Percentiles rank a stretch among this genome's conserved stretches.
Evolutionary conservation across 768 basidiomycete genomes (phyloP).

Genomic region (Termitomyces sp.): DNA sequence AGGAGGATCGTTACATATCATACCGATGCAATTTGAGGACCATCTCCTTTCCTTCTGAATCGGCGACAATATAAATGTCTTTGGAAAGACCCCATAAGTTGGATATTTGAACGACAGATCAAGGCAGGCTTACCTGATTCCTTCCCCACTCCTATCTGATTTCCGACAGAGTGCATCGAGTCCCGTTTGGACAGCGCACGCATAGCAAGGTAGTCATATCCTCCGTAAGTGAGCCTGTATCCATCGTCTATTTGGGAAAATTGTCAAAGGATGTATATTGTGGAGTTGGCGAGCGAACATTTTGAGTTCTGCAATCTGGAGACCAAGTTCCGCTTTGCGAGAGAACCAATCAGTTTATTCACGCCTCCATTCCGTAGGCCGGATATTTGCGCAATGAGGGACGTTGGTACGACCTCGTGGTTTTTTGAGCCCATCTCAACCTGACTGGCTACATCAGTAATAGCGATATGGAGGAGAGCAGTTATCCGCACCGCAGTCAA

Average conservation of each 20-base stretch:
- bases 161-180: conserved; percentile 87
- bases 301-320: conserved; percentile 88
- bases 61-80: conserved; percentile 92
- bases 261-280: neutral
- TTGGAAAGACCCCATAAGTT: neutral
- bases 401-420: conserved; percentile 90
- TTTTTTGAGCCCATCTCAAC: conserved; percentile 98
- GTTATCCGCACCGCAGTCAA: conserved; percentile 71
- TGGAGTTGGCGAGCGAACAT: conserved; percentile 48
- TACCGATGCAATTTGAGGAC: conserved; percentile 94
- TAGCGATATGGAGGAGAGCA: neutral
- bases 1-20: conserved; percentile 10
- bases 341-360: conserved; percentile 85
- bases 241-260: conserved; percentile 78
- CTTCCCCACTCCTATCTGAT: conserved; percentile 98
- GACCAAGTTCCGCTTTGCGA: conserved; percentile 90
- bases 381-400: conserved; percentile 88
- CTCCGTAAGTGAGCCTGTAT: conserved; percentile 95
- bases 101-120: neutral
- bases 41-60: conserved; percentile 79
- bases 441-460: conserved; percentile 35
- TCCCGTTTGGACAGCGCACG: conserved; percentile 89
- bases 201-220: conserved; percentile 96
- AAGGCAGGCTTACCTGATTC: conserved; percentile 69
- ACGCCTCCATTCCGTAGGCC: conserved; percentile 91